Conservation (phyloP, 805 yeast genomes). For the Kazachstania africana region DNA sequence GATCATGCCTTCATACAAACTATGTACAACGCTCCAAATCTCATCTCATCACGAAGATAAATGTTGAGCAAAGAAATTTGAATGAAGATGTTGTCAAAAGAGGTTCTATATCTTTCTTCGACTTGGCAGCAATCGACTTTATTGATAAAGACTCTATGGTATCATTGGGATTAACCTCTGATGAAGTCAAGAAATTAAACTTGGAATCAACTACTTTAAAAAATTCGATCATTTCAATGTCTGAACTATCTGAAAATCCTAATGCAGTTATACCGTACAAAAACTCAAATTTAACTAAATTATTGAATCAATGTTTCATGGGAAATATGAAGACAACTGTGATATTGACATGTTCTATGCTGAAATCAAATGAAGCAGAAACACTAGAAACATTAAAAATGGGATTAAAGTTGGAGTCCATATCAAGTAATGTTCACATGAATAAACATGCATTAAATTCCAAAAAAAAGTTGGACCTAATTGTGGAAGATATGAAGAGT, state of each 20-base stretch:
- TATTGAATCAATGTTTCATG: slow-evolving; percentile 68
- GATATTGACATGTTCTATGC: slow-evolving; percentile 63
- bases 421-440: slow-evolving; percentile 39
- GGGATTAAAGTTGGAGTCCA: slow-evolving; percentile 60
- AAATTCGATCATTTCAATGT: slow-evolving; percentile 66
- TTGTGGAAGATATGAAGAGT: slow-evolving; percentile 33
- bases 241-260: too few species aligned
- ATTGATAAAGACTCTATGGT: slow-evolving; percentile 36
- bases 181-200: slow-evolving; percentile 79
- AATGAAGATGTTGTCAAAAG: slow-evolving; percentile 21
- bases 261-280: slow-evolving; percentile 45
- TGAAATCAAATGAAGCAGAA: slow-evolving; percentile 43
- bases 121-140: slow-evolving; percentile 73
- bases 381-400: slow-evolving; percentile 63
- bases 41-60: slow-evolving; percentile 66
- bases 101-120: slow-evolving; percentile 66
- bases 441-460: slow-evolving; percentile 39
- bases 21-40: slow-evolving; percentile 71
- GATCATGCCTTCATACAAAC: not conserved
- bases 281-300: slow-evolving; percentile 68
- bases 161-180: slow-evolving; percentile 53
- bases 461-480: slow-evolving; percentile 33
- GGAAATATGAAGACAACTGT: slow-evolving; percentile 73
- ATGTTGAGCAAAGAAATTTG: slow-evolving; percentile 47
- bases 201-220: slow-evolving; percentile 69